Percentiles rank a stretch among this genome's conserved stretches.
Evolutionary conservation across 345 rosid genomes (phyloP).

Genomic region (Hibiscus trionum): DNA sequence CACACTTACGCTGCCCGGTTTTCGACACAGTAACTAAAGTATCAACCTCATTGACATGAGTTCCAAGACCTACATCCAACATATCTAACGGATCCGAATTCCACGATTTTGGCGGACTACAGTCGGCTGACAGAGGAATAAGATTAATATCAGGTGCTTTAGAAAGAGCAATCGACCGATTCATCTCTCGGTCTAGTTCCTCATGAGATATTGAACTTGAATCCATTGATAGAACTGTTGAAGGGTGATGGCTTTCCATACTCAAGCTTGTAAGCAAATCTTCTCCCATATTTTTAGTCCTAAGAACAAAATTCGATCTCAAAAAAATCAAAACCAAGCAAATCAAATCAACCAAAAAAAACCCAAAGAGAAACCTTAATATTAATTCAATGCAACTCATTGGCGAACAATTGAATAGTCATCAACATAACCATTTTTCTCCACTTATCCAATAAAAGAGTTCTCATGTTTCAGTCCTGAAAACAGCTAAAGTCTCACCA

Average conservation of each 20-base stretch:
- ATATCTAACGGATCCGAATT: slow-evolving; percentile 60
- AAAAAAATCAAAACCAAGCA: background rate
- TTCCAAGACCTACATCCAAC: slow-evolving; percentile 67
- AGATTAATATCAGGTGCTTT: slow-evolving; percentile 85
- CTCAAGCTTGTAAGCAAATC: slow-evolving; percentile 43
- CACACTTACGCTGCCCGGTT: slow-evolving; percentile 54
- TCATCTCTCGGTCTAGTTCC: slow-evolving; percentile 83
- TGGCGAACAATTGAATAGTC: background rate
- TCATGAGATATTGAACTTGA: slow-evolving; percentile 82
- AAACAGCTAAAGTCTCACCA: background rate
- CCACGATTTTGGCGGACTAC: slow-evolving; percentile 64
- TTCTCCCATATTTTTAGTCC: slow-evolving; percentile 35
- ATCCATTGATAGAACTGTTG: slow-evolving; percentile 92
- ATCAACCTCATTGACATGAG: slow-evolving; percentile 72
- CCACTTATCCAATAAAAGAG: background rate
- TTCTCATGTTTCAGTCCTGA: background rate
- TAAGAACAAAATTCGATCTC: background rate
- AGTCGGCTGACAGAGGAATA: slow-evolving; percentile 74
- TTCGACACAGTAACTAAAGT: slow-evolving; percentile 57
- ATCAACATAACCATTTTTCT: background rate
- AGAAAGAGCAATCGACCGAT: slow-evolving; percentile 59
- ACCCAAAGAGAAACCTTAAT: background rate
- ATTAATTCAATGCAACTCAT: background rate
- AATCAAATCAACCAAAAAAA: background rate
- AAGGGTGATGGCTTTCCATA: slow-evolving; percentile 93